A percentile compares a stretch with the other conserved stretches of the same genome.
These are phyloP conservation scores for Dactylellina parvicollis DNA, from an alignment of 2,329 filamentous ascomycete species.

Conservation along the genomic window DNA sequence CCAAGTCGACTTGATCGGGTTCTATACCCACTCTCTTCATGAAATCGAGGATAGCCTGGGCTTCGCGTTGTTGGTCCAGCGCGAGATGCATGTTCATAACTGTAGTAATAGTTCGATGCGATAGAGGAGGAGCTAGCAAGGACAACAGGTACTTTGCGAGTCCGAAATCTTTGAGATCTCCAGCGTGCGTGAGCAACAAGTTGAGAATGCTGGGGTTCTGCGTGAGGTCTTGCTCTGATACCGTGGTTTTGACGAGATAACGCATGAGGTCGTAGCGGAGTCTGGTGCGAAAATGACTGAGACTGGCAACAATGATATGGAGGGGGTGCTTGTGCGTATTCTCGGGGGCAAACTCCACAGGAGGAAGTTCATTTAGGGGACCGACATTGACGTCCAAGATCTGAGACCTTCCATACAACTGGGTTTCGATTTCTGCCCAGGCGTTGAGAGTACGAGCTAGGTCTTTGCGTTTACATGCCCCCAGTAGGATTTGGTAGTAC, in stretches of 20 bases:
- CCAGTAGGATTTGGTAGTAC: conserved; percentile 37
- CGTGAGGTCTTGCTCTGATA: conserved; percentile 26
- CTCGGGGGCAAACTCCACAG: conserved; percentile 25
- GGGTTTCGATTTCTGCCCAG: conserved; percentile 29
- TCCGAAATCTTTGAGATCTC: conserved; percentile 28
- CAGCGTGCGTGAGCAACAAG: conserved; percentile 35
- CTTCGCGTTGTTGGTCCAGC: conserved; percentile 32
- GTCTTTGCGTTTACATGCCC: conserved; percentile 31
- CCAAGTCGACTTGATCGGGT: conserved; percentile 41
- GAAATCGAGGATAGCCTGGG: conserved; percentile 49
- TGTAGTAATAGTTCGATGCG: conserved; percentile 33
- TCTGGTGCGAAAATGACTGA: conserved; percentile 29
- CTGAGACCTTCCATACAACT: not conserved
- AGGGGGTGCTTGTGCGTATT: conserved; percentile 11
- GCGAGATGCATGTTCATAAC: conserved; percentile 43
- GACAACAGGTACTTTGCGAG: conserved; percentile 28
- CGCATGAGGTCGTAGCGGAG: conserved; percentile 22
- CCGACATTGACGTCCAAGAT: conserved; percentile 5
- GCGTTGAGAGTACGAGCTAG: conserved; percentile 25
- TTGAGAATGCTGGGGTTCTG: conserved; percentile 28
- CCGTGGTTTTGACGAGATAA: conserved; percentile 16
- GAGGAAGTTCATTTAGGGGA: not conserved
- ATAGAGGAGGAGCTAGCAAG: conserved; percentile 21
- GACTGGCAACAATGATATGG: conserved; percentile 19
- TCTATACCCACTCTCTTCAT: conserved; percentile 45